phyloP scores from a whole-genome alignment of 768 basidiomycete genomes.

The Serendipita sp. region DNA sequence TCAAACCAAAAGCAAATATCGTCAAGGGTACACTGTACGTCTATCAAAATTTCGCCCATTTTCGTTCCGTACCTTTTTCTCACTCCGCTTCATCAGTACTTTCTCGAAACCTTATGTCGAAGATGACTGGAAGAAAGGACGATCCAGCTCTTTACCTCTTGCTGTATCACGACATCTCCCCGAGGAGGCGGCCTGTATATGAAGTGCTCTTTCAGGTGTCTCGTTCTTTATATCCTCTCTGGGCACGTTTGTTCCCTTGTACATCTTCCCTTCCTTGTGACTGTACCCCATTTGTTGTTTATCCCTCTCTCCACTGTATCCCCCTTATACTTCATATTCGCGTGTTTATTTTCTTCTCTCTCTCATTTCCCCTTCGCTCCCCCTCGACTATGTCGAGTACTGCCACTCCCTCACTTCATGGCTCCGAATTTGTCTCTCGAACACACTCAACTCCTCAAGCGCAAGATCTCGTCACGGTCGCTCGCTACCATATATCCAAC shows the following conservation, averaged over 20 bases:
- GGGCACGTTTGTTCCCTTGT: not conserved
- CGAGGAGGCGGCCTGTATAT: not conserved
- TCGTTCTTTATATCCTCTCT: not conserved
- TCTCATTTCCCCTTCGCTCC: too few relatives aligned
- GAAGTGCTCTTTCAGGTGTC: not conserved
- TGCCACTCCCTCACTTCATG: too few relatives aligned
- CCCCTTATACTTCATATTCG: not conserved
- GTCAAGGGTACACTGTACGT: not conserved
- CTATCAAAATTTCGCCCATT: not conserved
- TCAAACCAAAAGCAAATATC: not conserved
- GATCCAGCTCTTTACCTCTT: constrained; percentile 2
- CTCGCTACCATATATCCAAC: too few relatives aligned
- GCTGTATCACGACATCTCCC: not conserved
- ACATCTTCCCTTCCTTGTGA: not conserved
- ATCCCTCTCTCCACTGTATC: not conserved
- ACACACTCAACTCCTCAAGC: too few relatives aligned
- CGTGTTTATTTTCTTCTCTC: not conserved
- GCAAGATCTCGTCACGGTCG: too few relatives aligned
- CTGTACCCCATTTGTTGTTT: not conserved
- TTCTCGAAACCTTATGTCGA: constrained; percentile 4
- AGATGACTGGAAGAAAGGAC: not conserved
- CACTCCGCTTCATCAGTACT: not conserved
- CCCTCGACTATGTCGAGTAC: too few relatives aligned
- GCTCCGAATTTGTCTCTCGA: too few relatives aligned
- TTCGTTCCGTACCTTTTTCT: not conserved